Base-by-base conservation (phyloP, 2,329 filamentous ascomycete species). In the Neocucurbitaria cava region DNA sequence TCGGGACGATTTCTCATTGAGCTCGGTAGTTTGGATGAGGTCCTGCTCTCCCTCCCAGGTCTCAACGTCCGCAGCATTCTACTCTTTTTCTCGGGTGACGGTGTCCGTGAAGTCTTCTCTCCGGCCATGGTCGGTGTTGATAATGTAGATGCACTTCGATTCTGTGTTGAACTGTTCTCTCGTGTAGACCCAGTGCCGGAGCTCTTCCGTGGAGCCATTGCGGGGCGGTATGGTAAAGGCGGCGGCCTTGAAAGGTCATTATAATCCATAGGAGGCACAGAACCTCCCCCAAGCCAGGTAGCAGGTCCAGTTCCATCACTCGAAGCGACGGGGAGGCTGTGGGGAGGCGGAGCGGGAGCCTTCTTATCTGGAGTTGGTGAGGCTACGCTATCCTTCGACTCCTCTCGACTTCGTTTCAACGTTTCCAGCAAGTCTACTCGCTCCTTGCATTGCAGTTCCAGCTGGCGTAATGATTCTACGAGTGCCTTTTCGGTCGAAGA, bases 381-480 rank as follows among this genome's bases (percentile, higher is more conserved):
- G 28, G 59, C 38, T 11, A 64, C 33, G 74, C 58, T 79, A 69
- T 66, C 70, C 23, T 76, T 77, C 8, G 79, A 79, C 42, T 87
- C 85, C 57, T 82, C 78, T 28, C 85, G 79, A 65, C 86, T 89
- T 60, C 89, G 81, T 56, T 88, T 86, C 52, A 98, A 79, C 6
- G 93, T 89, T 71, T 95, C 89, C 6, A 98, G 82, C 30, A 98
- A 81, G 72, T 96, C 92, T 46, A 97, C 91, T 44, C 93, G 86
- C 77, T 98, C 94, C 75, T 95, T 94, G 76, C 93, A 97, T 77
- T 97, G 94, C 59, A 93, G 74, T 72, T 98, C 92, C 70, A 98
- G 84, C 68, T 92, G 85, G 54, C 87, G 86, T 56, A 98, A 78
- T 44, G 92, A 96, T 51, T 95, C 90, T 49, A 90, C 84, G 52